Base-by-base conservation (phyloP, 768 basidiomycete species). In the Mycena amicta region DNA sequence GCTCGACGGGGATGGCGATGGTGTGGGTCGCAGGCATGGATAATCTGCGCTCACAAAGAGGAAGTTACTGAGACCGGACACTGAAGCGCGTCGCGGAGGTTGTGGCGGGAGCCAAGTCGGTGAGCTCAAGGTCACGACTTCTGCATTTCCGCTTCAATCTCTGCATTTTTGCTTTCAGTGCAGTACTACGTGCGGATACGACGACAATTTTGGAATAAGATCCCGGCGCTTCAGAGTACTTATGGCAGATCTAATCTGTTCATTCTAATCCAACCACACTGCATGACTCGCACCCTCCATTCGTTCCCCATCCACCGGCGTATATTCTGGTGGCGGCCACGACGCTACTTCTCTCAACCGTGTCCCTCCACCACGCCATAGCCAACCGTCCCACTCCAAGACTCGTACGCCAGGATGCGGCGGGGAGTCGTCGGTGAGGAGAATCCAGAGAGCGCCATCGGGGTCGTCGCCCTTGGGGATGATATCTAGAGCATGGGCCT, bases 251-350 rank as follows among this genome's bases (percentile, higher is more conserved):
- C 11, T 49, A 6, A 49, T 28, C 25, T 28, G 27, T 4, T 49
- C 6, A 8, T 26, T 6, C 51, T 39, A 81, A 66, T 78, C 74
- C 63, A 83, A 65, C 81, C 81, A 83, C 27, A 83, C 71, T 5
- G 82, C 82, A 72, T 83, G 82, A 56, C 82, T 83, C 1, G 74
- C 80, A 1, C 81, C 82, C 28, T 66, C 66, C 70, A 81, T 77
- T 50, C 58, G 55, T 22, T 56, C 59, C 20, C 58, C 63, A 8
- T 54, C 54, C 25, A 41, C 37, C 2, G 39, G 25, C 11, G 68
- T 67, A 55, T 39, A 53, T 11, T 52, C 61, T 5, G 55, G 50
- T 18, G 27, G 20, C n/a, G 80, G 80, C 80, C 80, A 82, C 51
- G 73, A 72, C 33, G 72, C 75, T 41, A 80, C 79, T 31, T 74